These are phyloP conservation scores for Cryptomeria japonica DNA, from an alignment of 75 land plant genomes.

Conservation along the genomic window DNA sequence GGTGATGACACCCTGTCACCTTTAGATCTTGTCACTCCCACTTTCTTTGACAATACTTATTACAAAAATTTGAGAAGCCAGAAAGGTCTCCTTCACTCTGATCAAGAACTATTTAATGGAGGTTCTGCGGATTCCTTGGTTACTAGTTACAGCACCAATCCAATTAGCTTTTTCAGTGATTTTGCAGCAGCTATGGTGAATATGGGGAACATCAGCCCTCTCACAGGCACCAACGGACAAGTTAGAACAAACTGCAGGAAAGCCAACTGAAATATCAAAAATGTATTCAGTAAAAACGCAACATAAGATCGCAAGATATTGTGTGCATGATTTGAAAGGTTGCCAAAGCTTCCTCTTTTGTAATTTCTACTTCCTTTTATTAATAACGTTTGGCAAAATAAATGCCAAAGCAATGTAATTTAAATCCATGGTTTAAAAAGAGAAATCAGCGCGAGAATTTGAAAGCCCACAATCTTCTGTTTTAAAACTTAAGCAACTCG, in stretches of 20 bases:
- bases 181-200: slow-evolving; percentile 8
- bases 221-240: background rate
- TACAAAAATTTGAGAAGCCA: background rate
- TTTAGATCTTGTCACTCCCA: background rate
- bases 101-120: background rate
- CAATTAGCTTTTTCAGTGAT: background rate
- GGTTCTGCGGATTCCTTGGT: background rate
- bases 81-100: background rate
- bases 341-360: no score
- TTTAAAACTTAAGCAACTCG: no score
- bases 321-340: background rate
- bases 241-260: background rate
- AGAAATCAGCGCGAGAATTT: no score
- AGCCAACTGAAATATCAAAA: background rate
- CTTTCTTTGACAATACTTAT: slow-evolving; percentile 12
- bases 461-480: no score
- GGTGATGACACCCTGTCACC: slow-evolving; percentile 1
- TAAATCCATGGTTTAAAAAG: no score
- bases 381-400: no score
- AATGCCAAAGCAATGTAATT: no score
- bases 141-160: background rate
- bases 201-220: slow-evolving; percentile 3
- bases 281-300: no score
- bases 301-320: background rate
- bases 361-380: no score